Evolutionary conservation across 208 protist genomes (phyloP), one percentile per base, ranked within the genome.

Genomic region (Wallacemonas sp.): DNA sequence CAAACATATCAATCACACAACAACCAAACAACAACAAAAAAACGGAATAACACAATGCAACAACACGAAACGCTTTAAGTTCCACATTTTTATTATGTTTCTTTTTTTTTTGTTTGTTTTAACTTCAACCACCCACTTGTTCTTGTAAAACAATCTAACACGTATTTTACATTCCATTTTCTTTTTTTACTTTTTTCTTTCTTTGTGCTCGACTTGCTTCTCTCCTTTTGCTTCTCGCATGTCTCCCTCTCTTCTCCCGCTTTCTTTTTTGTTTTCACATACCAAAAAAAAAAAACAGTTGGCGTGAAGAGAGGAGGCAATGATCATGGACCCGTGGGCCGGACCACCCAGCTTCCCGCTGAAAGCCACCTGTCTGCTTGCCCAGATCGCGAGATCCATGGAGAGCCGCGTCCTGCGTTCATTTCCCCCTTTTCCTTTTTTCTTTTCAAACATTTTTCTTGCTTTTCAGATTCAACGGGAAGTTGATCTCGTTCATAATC

Each of bases 401-500:
- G 8, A 38, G 41, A 47, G 16, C 21, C 41, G 5, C 8, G n/a
- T 21, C 5, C 41, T 21, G 5, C 43, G 6, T 61, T 29, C n/a
- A n/a, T n/a, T 30, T 32, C 26, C 16, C 30, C 12, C 16, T 41
- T 39, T 61, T 61, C 5, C 16, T 52, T 52, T 38, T 52, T 14
- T 52, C 26, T 34, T n/a, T 6, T 6, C 17, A 2, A 39, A 56
- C 36, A 32, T 21, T 61, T 54, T 66, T 56, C 5, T 34, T 27
- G 55, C 36, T 36, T 71, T 70, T 68, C 72, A 34, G 4, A 23
- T 27, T 21, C 17, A 23, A 32, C 21, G 47, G 17, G 47, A 55
- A 55, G 47, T 55, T 55, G 47, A 55, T 32, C 47, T 30, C 47
- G 21, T 23, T 23, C 5, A n/a, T n/a, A 21, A 4, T 47, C 41